Evolutionary conservation across 1,284 basidiomycete species (phyloP), one percentile per base, ranked within the genome.

Genomic region (Boletus hoseneyae): DNA sequence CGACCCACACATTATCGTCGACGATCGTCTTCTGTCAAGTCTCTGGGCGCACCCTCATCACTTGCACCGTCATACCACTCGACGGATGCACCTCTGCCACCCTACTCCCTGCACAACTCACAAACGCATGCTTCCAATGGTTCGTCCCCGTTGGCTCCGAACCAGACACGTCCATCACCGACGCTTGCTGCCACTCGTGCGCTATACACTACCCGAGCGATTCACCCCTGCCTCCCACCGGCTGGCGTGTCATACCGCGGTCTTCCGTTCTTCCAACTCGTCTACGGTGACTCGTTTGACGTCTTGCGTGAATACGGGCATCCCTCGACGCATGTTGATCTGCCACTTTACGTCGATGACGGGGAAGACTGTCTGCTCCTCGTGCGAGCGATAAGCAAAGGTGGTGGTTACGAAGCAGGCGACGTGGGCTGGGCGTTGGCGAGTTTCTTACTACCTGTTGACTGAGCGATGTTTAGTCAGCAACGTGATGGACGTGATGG

Each of bases 361-460:
- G 86, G 87, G 9, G 87, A 87, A 57, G 88, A 90, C 57, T 89
- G 86, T 67, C 68, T 91, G 55, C 69, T 90, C 47, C 74, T 90
- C 30, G 76, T 73, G 46, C 64, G 84, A 43, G 78, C 82, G 62
- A 66, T 65, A 13, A 40, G 43, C 29, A 64, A 61, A 34, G 53
- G 63, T 4, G 38, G 52, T 53, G 57, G 52, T 55, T 51, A 59
- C 29, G 64, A 66, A 3, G 33, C 53, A 6, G 76, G 79, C 8
- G 71, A 76, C 7, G 73, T 88, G n/a, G 87, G 87, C 0, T 90
- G 88, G 86, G 82, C 82, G 1, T 65, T 90, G 52, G 87, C 88
- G 29, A 90, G 87, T 65, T 90, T 89, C 66, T 67, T 90, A 61
- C 73, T 84, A 29, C 87, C 87, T 12, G 60, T 80, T 54, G 73